Percentiles rank a stretch among this genome's conserved stretches.
Conservation (phyloP, 129 eudicot species). For the Helianthus annuus region HanXRQr2.0-SUNRISE NC_035444.2:17006429-17006928, state of each 20-base stretch:
- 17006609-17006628: background rate
- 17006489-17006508: too few relatives aligned
- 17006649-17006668: background rate
- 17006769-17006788: constrained; percentile 14
- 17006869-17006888: background rate
- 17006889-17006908: constrained; percentile 7
- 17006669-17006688: background rate
- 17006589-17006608: background rate
- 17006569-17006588: background rate
- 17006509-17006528: too few relatives aligned
- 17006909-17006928: constrained; percentile 8
- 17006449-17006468: background rate
- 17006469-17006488: background rate
- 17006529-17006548: too few relatives aligned
- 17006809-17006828: background rate
- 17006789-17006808: constrained; percentile 17
- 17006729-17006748: background rate
- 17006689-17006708: constrained; percentile 15
- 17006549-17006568: too few relatives aligned
- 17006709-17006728: constrained; percentile 21
- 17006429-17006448: constrained; percentile 19
- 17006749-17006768: constrained; percentile 5
- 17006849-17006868: constrained; percentile 1
- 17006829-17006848: constrained; percentile 4
- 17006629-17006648: background rate